A percentile compares a stretch with the other conserved stretches of the same genome.
These are phyloP conservation scores for Botrytis galanthina DNA, from an alignment of 2,329 filamentous ascomycete species.

Conservation along the genomic window DNA sequence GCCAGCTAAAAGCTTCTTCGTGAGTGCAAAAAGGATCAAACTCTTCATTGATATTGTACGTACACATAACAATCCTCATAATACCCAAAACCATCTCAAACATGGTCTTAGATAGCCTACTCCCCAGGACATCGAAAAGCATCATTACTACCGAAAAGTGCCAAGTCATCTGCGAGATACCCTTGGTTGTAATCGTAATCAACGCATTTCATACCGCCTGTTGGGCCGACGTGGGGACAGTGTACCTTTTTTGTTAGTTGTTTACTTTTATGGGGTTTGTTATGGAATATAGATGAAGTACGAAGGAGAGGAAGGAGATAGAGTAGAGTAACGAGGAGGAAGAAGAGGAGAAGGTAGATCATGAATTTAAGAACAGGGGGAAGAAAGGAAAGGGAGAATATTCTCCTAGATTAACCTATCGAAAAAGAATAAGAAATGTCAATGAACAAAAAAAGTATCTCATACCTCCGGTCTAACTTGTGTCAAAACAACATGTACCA, in stretches of 20 bases:
- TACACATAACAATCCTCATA: not conserved
- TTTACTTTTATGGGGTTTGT: not conserved
- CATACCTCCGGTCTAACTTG: conserved; percentile 10
- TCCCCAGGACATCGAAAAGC: not conserved
- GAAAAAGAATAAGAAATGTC: not conserved
- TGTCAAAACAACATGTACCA: conserved; percentile 43
- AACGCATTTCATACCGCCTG: not conserved
- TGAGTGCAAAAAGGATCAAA: too few relatives aligned
- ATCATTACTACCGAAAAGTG: not conserved
- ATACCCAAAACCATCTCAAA: not conserved
- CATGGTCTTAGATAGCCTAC: not conserved
- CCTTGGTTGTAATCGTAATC: conserved; percentile 1
- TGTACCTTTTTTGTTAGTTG: not conserved
- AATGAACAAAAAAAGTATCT: not conserved
- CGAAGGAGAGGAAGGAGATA: not conserved
- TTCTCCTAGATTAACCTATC: not conserved
- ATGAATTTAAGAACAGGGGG: not conserved
- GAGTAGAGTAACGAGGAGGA: not conserved
- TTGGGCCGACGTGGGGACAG: not conserved
- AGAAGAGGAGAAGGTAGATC: fast-evolving
- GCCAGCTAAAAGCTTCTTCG: too few relatives aligned
- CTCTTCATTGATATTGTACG: too few relatives aligned
- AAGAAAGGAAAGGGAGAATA: fast-evolving
- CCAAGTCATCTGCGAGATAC: not conserved
- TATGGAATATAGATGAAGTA: not conserved